Base-by-base conservation (phyloP, 2,329 filamentous ascomycete genomes). In the Diaporthe citrichinensis region DNA sequence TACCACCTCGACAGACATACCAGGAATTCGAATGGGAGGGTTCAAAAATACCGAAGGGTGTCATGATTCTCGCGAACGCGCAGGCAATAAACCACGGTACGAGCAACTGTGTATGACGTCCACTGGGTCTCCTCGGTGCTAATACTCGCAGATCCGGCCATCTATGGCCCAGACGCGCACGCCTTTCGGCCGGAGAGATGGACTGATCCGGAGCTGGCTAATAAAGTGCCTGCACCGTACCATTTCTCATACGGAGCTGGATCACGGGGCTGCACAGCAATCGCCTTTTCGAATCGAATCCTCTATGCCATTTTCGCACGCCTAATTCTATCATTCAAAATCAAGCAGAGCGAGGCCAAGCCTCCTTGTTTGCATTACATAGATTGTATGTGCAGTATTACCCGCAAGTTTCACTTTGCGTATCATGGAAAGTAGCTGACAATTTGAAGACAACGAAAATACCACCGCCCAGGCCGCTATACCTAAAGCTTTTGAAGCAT, bases 221-320 rank as follows among this genome's bases (percentile, higher is more conserved):
- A 36, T n/a, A 65, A 78, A n/a, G 68, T 78, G 28, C 78, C 78
- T 9, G 62, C 78, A 2, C 78, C 78, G 25, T 77, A 78, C 44
- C 78, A 79, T 12, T 78, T 76, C 36, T 76, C 77, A 8, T 79
- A 74, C 57, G 78, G 78, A 8, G 78, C 78, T 1, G 78, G 78
- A 10, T 76, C 76, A 9, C 75, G 78, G 34, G 78, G 78, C 73
- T 80, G 78, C 55, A 78, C 78, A 3, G 79, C 78, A n/a, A 73
- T 78, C 46, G 78, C 78, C 62, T 77, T 80, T 69, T 78, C 79
- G 3, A 77, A 79, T 34, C 59, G 79, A 25, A 76, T 79, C 12
- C 71, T 80, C 9, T 80, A 79, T 58, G 71, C 77, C 9, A 78
- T 78, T 25, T 80, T 80, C 34, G 49, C 77, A 46, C 79, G 79